Conservation (phyloP, 2,329 filamentous ascomycete genomes). For the Penicillium thymicola region DNA sequence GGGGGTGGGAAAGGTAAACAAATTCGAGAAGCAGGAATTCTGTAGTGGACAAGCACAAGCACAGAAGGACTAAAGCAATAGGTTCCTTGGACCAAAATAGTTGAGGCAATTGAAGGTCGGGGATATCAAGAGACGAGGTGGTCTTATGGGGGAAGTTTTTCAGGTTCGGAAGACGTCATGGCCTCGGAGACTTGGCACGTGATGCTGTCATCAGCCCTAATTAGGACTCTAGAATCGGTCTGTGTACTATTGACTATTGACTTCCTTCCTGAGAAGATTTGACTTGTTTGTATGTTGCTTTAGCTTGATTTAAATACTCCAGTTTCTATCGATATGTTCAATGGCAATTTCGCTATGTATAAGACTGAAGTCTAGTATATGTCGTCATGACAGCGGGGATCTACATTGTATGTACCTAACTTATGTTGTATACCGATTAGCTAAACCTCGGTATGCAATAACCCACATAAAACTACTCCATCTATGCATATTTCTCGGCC, state of each 20-base stretch:
- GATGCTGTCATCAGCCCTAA: conserved; percentile 11
- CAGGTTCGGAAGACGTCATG: conserved; percentile 34
- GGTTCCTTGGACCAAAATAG: conserved; percentile 3
- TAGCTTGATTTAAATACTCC: not conserved
- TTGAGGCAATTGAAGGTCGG: conserved; percentile 39
- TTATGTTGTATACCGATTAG: not conserved
- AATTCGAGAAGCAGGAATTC: conserved; percentile 5
- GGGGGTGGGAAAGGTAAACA: conserved; percentile 16
- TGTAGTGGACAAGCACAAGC: not conserved
- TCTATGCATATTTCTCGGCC: not conserved
- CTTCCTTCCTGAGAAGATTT: not conserved
- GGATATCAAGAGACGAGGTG: conserved; percentile 56
- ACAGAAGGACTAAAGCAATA: not conserved
- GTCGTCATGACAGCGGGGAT: not conserved
- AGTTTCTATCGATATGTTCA: not conserved
- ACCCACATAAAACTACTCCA: no score
- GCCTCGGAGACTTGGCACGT: conserved; percentile 15
- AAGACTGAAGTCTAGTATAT: not conserved
- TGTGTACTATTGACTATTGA: not conserved
- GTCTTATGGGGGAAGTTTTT: conserved; percentile 55
- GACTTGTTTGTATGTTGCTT: not conserved
- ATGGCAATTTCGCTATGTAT: not conserved
- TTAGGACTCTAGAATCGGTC: not conserved
- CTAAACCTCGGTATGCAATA: not conserved
- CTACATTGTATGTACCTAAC: not conserved